Conservation (phyloP, 1,139 yeast genomes). For the Diutina rugosa region DNA sequence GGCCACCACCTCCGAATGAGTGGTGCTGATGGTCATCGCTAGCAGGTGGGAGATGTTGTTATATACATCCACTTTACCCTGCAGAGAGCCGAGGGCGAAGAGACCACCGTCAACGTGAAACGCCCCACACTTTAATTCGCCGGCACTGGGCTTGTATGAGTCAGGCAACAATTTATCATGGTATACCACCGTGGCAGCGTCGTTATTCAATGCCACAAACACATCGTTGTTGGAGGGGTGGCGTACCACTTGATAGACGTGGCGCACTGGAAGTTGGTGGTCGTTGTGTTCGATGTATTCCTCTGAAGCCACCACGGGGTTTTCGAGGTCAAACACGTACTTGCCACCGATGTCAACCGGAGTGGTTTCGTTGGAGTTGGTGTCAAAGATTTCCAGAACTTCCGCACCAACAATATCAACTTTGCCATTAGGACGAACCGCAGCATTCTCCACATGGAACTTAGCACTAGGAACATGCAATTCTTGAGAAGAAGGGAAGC, state of each 20-base stretch:
- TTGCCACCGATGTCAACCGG: neutral
- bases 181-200: neutral
- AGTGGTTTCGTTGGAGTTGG: neutral
- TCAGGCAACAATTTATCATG: neutral
- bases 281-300: neutral
- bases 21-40: constrained; percentile 23
- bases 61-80: constrained; percentile 27
- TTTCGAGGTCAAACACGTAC: neutral
- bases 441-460: neutral
- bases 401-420: neutral
- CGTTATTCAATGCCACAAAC: neutral
- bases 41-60: constrained; percentile 27
- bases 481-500: neutral
- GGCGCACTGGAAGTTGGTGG: neutral
- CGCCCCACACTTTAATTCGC: constrained; percentile 16
- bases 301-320: neutral
- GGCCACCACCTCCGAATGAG: constrained; percentile 16
- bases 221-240: neutral
- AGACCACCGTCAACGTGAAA: constrained; percentile 61
- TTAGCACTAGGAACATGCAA: no score
- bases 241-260: neutral
- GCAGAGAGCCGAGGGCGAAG: constrained; percentile 32
- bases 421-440: neutral
- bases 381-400: neutral
- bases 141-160: neutral